These are phyloP conservation scores for Choiromyces venosus DNA, from an alignment of 495 filamentous ascomycete genomes.

Conservation along the genomic window DNA sequence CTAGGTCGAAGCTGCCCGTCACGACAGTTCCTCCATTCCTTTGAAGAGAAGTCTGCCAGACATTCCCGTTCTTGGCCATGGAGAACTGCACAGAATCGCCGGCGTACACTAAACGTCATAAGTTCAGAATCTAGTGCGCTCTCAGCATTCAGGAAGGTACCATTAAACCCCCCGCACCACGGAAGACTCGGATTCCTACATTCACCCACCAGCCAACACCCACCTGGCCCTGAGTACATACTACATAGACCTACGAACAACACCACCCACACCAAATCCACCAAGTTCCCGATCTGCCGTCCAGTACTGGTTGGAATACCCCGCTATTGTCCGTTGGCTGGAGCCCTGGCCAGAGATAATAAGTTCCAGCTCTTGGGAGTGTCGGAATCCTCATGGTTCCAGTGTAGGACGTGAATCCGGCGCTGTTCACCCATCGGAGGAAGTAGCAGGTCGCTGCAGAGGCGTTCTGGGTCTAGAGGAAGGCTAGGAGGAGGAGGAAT, in stretches of 20 bases:
- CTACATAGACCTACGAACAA: conserved; percentile 23
- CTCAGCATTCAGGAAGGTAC: not conserved
- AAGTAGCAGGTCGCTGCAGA: conserved; percentile 33
- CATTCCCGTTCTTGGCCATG: conserved; percentile 30
- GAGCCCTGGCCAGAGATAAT: conserved; percentile 48
- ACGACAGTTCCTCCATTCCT: conserved; percentile 31
- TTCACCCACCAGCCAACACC: not conserved
- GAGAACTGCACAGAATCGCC: conserved; percentile 42
- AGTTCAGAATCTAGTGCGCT: not conserved
- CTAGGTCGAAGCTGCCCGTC: conserved; percentile 40
- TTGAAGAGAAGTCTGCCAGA: conserved; percentile 35
- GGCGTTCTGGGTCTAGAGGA: not conserved
- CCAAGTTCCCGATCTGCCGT: conserved; percentile 46
- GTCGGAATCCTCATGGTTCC: conserved; percentile 45
- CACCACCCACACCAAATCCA: conserved; percentile 49
- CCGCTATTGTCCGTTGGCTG: conserved; percentile 46
- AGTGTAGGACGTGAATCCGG: conserved; percentile 44
- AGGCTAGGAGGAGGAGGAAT: not conserved
- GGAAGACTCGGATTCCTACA: conserved; percentile 43
- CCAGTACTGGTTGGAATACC: conserved; percentile 47
- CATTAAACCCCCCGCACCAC: conserved; percentile 47
- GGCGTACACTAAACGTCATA: conserved; percentile 16
- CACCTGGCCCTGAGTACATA: not conserved
- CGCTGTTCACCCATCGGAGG: conserved; percentile 43
- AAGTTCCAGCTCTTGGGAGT: conserved; percentile 43